Conservation (phyloP, 495 filamentous ascomycete genomes). For the Daldinia childiae region DNA sequence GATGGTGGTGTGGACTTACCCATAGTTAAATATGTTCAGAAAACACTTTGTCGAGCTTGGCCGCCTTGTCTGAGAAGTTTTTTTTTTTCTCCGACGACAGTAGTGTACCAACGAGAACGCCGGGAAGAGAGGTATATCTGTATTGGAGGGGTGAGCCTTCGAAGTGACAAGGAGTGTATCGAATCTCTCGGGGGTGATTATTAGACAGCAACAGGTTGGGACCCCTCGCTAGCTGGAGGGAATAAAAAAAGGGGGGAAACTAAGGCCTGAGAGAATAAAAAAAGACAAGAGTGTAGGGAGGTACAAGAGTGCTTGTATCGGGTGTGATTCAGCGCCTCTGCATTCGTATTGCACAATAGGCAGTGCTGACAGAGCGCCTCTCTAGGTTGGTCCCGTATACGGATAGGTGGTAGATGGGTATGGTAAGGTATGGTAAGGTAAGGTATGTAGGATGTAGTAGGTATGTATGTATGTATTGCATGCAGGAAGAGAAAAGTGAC, state of each 20-base stretch:
- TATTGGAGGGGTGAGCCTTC: constrained; percentile 45
- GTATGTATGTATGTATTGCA: constrained; percentile 25
- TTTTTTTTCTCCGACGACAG: constrained; percentile 39
- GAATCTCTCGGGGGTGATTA: constrained; percentile 31
- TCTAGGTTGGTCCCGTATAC: constrained; percentile 2
- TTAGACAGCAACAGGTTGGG: constrained; percentile 26
- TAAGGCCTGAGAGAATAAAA: constrained; percentile 25
- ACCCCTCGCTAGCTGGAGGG: constrained; percentile 38
- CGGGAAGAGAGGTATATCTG: constrained; percentile 37
- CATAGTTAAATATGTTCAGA: constrained; percentile 51
- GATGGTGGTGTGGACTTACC: constrained; percentile 55
- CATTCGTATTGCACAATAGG: constrained; percentile 38
- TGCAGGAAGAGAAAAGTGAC: constrained; percentile 45
- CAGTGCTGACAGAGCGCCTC: constrained; percentile 31
- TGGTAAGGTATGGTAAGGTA: neutral
- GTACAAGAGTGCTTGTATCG: constrained; percentile 41
- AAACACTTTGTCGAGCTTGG: constrained; percentile 52
- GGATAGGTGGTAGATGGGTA: constrained; percentile 31
- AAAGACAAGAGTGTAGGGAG: constrained; percentile 2
- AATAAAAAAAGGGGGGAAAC: constrained; percentile 34
- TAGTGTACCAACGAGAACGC: constrained; percentile 39
- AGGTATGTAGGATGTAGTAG: constrained; percentile 3
- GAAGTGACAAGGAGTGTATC: constrained; percentile 41
- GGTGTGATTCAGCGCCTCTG: constrained; percentile 41
- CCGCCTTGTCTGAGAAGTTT: constrained; percentile 51